These are phyloP conservation scores for Mycosphaerella arachidis DNA, from an alignment of 2,329 filamentous ascomycete genomes.

Conservation along the genomic window DNA sequence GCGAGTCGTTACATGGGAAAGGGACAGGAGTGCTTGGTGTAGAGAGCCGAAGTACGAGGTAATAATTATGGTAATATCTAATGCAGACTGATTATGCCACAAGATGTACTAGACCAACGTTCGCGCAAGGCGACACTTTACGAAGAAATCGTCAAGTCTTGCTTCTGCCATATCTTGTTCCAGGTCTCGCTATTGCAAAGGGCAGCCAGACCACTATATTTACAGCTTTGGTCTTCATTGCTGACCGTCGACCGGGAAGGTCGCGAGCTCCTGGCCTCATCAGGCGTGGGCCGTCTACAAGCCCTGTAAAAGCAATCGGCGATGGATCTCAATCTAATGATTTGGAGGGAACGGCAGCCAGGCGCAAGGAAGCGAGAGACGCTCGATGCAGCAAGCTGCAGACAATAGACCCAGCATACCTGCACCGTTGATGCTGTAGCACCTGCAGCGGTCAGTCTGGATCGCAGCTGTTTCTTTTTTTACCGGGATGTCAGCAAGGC, in stretches of 20 bases:
- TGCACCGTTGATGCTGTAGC: not conserved
- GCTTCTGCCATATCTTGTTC: too few species aligned
- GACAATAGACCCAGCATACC: not conserved
- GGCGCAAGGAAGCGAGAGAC: not conserved
- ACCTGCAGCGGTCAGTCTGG: not conserved
- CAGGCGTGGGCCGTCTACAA: not conserved
- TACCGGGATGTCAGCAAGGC: too few species aligned
- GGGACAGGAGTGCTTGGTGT: constrained; percentile 44
- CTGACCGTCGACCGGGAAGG: not conserved
- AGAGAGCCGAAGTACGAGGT: constrained; percentile 32
- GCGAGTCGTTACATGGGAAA: constrained; percentile 44
- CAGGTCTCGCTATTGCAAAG: too few species aligned
- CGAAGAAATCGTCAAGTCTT: too few species aligned
- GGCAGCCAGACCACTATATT: too few species aligned
- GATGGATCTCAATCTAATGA: not conserved
- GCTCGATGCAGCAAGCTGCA: not conserved
- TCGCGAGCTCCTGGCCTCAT: not conserved
- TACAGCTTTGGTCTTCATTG: not conserved
- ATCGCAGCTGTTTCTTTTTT: too few species aligned
- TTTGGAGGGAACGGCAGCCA: not conserved
- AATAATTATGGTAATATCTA: constrained; percentile 7
- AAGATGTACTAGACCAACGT: not conserved
- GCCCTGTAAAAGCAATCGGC: not conserved
- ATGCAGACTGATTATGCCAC: constrained; percentile 19
- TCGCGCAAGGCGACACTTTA: too few species aligned